These are phyloP conservation scores for Penicillium simplicissimum DNA, from an alignment of 495 filamentous ascomycete species.

Conservation along the genomic window DNA sequence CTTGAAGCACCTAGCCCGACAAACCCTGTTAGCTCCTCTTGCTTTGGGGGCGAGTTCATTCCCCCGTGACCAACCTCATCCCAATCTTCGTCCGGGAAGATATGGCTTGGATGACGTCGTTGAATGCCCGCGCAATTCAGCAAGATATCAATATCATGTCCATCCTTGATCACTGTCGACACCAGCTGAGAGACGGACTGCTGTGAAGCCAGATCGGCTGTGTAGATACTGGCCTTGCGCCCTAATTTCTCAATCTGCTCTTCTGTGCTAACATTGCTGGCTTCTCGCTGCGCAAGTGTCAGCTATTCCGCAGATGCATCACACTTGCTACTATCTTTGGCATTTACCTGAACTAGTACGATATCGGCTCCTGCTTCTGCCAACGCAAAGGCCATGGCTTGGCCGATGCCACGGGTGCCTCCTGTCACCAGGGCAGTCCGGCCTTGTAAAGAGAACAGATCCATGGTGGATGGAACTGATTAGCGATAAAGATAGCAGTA, in stretches of 20 bases:
- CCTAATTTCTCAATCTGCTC: slow-evolving; percentile 62
- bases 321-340: not conserved
- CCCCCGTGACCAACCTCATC: slow-evolving; percentile 47
- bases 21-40: too few species aligned
- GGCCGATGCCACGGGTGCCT: slow-evolving; percentile 78
- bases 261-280: slow-evolving; percentile 57
- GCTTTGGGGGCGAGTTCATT: too few species aligned
- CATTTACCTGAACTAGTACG: slow-evolving; percentile 57
- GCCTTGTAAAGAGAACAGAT: slow-evolving; percentile 25
- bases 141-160: slow-evolving; percentile 65
- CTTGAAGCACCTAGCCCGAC: slow-evolving; percentile 77
- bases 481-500: not conserved
- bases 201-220: slow-evolving; percentile 66
- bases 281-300: slow-evolving; percentile 47
- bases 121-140: slow-evolving; percentile 89
- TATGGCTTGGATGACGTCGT: slow-evolving; percentile 65
- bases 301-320: slow-evolving; percentile 4
- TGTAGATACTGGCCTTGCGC: slow-evolving; percentile 67
- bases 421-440: slow-evolving; percentile 84
- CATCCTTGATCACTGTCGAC: slow-evolving; percentile 60
- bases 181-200: slow-evolving; percentile 57
- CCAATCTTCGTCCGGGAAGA: slow-evolving; percentile 75
- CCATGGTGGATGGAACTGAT: slow-evolving; percentile 6
- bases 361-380: slow-evolving; percentile 87
- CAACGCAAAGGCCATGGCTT: slow-evolving; percentile 71